These are phyloP conservation scores for Trypanosoma theileri DNA, from an alignment of 208 protist species.

Conservation along the genomic window DNA sequence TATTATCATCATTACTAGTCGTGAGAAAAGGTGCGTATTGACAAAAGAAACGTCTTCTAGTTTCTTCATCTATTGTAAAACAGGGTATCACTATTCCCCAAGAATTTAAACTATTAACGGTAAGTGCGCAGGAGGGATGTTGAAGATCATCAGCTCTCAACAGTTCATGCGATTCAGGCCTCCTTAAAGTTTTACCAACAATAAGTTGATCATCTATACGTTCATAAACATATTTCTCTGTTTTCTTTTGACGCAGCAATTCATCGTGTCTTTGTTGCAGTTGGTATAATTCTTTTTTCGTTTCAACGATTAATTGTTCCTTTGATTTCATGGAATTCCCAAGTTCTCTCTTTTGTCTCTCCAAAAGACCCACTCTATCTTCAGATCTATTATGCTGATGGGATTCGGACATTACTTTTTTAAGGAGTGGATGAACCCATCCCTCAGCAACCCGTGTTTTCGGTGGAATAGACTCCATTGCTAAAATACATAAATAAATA, in stretches of 20 bases:
- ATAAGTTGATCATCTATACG: slow-evolving; percentile 23
- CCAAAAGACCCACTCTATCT: too few relatives aligned
- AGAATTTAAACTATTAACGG: background rate
- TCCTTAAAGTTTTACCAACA: slow-evolving; percentile 27
- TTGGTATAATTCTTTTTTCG: slow-evolving; percentile 16
- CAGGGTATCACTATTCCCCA: slow-evolving; percentile 18
- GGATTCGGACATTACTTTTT: slow-evolving; percentile 35
- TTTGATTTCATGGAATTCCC: too few relatives aligned
- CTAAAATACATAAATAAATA: too few relatives aligned
- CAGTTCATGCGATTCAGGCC: slow-evolving; percentile 7
- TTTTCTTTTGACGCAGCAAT: too few relatives aligned
- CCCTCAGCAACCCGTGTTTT: slow-evolving; percentile 35
- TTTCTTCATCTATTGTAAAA: slow-evolving; percentile 7
- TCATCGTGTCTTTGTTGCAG: slow-evolving; percentile 9
- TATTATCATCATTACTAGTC: slow-evolving; percentile 19
- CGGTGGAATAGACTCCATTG: slow-evolving; percentile 23
- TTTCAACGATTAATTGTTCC: slow-evolving; percentile 36
- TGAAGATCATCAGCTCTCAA: background rate
- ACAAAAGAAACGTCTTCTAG: slow-evolving; percentile 37
- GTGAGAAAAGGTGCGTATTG: slow-evolving; percentile 52
- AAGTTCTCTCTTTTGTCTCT: too few relatives aligned
- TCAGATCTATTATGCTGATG: background rate
- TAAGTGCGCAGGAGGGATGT: slow-evolving; percentile 5
- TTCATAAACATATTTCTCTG: background rate
- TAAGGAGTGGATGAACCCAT: slow-evolving; percentile 76